Base-by-base conservation (phyloP, 352 stramenopile genomes). In the Phytophthora brassicae region DNA sequence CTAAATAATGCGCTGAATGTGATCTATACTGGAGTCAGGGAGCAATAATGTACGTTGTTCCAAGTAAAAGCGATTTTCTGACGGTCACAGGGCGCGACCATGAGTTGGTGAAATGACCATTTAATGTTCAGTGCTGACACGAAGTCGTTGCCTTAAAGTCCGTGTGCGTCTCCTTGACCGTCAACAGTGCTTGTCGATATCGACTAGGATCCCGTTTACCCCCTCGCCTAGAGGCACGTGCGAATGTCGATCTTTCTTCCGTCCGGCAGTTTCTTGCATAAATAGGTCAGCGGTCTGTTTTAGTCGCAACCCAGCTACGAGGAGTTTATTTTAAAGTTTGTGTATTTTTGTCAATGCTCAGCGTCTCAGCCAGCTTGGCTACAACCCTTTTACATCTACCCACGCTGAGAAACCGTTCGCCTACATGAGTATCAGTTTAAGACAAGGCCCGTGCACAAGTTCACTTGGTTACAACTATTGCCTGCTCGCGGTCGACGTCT, bases 181-280 rank as follows among this genome's bases (percentile, higher is more conserved):
- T 19, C 24, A 24, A 24, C 23, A 50, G 43, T 36, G 23, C 16
- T 50, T 36, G 43, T 35, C 43, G 23, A 50, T 23, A n/a, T 38
- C 12, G 22, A 50, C 43, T 2, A 50, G 43, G 6, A 50, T 20
- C 13, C 17, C 22, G 24, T 50, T 50, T 4, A 50, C 43, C 43
- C 43, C 22, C 43, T 4, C 2, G 43, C 43, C 6, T 50, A 22
- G 24, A 36, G 23, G 23, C 43, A 50, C 31, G 43, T 50, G 13
- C 23, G 23, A 16, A 50, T 50, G 14, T 50, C 43, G 29, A 50
- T 50, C 43, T 50, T 50, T 13, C 22, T 35, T 13, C 43, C 43
- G 24, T 50, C 43, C 23, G 43, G 43, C 13, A 50, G 22, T 33
- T 50, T 50, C 23, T 50, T 50, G 43, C 36, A 38, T 1, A 13